Conservation (phyloP, 805 yeast species). For the Candida railenensis region DNA sequence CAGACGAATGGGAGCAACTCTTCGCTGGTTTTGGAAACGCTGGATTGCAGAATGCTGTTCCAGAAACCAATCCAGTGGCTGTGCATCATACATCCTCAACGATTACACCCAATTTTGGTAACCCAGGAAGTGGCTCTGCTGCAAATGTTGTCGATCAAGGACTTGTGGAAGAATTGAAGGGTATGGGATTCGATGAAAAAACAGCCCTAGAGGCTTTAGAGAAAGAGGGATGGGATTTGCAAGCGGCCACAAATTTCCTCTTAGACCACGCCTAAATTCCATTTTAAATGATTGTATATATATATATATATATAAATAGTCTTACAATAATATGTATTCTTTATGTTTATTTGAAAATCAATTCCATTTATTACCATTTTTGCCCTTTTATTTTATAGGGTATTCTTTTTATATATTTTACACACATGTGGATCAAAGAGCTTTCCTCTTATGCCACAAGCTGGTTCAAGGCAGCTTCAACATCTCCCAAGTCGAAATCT, state of each 20-base stretch:
- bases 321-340: background rate
- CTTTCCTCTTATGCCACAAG: background rate
- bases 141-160: constrained; percentile 24
- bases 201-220: constrained; percentile 70
- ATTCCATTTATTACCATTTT: background rate
- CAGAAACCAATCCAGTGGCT: constrained; percentile 1
- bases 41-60: constrained; percentile 4
- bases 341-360: background rate
- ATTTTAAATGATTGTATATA: background rate
- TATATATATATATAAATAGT: background rate
- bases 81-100: background rate
- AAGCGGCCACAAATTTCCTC: constrained; percentile 82
- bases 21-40: constrained; percentile 83
- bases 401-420: background rate
- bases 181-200: constrained; percentile 81
- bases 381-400: background rate
- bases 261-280: constrained; percentile 62
- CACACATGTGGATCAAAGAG: background rate
- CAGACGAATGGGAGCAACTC: constrained; percentile 90
- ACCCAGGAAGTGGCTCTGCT: constrained; percentile 6
- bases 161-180: constrained; percentile 75
- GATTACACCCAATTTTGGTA: constrained; percentile 11
- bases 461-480: constrained; percentile 3
- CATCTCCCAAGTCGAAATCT: constrained; percentile 14
- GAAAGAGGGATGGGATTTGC: constrained; percentile 70